phyloP scores from a whole-genome alignment of 495 filamentous ascomycete genomes.

The Aspergillus ostianus region DNA sequence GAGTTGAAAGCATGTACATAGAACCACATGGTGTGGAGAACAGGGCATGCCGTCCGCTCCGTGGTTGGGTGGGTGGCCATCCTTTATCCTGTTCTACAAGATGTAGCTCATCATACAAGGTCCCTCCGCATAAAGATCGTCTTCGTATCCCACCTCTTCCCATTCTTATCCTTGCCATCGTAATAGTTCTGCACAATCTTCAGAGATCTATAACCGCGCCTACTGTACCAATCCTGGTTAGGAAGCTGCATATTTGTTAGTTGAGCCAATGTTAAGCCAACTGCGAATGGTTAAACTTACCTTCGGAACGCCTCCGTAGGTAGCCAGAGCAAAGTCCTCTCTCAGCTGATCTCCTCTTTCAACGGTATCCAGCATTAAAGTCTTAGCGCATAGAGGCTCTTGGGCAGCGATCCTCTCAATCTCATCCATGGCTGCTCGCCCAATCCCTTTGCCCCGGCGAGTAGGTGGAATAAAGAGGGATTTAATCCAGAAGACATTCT shows the following conservation, averaged over 20 bases:
- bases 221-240: constrained; percentile 23
- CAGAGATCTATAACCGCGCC: constrained; percentile 19
- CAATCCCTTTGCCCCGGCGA: constrained; percentile 26
- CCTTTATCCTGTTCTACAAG: neutral
- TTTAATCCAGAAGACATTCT: constrained; percentile 28
- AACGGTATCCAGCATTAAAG: constrained; percentile 23
- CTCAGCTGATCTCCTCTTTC: constrained; percentile 17
- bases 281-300: constrained; percentile 8
- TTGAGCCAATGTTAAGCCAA: neutral
- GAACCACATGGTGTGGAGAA: too few species aligned
- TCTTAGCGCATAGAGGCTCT: constrained; percentile 24
- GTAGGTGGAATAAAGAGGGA: constrained; percentile 23
- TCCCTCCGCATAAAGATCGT: constrained; percentile 28
- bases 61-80: too few species aligned
- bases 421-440: constrained; percentile 29
- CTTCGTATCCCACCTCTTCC: constrained; percentile 21
- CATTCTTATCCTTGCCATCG: constrained; percentile 12
- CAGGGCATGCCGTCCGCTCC: too few species aligned
- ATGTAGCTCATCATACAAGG: neutral
- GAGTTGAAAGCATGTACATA: too few species aligned
- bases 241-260: constrained; percentile 10
- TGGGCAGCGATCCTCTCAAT: constrained; percentile 25
- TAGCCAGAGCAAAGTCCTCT: constrained; percentile 22
- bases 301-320: constrained; percentile 20
- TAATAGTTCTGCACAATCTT: constrained; percentile 20